phyloP scores from a whole-genome alignment of 1,139 yeast genomes.

The Candida mesenterica region DNA sequence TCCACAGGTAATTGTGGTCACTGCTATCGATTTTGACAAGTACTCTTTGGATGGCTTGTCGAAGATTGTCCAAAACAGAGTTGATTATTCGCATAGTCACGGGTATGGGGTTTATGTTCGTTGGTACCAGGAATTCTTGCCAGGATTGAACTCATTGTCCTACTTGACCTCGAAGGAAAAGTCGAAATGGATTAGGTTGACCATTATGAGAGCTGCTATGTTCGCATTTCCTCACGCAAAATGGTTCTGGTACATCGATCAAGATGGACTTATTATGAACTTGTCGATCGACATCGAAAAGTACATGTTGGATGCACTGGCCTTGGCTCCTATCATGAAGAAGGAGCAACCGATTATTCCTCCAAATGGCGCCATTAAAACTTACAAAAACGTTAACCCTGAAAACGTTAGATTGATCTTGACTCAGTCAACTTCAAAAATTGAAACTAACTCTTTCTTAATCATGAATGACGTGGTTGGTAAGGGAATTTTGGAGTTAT shows the following conservation, averaged over 20 bases:
- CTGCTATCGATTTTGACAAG: conserved; percentile 72
- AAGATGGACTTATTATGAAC: conserved; percentile 71
- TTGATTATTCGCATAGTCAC: conserved; percentile 74
- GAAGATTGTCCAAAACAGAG: conserved; percentile 73
- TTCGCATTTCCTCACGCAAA: conserved; percentile 81
- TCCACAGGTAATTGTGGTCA: conserved; percentile 77
- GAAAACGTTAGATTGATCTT: conserved; percentile 55
- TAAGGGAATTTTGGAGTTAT: conserved; percentile 65
- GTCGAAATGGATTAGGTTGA: conserved; percentile 59
- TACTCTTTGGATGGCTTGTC: conserved; percentile 61
- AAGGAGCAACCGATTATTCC: conserved; percentile 69
- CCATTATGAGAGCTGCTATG: conserved; percentile 74
- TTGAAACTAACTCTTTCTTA: conserved; percentile 69
- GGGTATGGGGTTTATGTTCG: conserved; percentile 77
- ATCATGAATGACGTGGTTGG: conserved; percentile 64
- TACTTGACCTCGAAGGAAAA: conserved; percentile 35
- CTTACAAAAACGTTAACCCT: conserved; percentile 61
- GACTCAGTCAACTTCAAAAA: conserved; percentile 60
- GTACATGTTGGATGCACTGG: conserved; percentile 55
- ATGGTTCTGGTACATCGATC: conserved; percentile 83
- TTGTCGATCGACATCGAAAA: conserved; percentile 54
- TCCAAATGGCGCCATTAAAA: conserved; percentile 65
- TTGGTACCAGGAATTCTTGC: conserved; percentile 79
- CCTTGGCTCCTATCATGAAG: conserved; percentile 57
- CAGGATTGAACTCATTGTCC: conserved; percentile 46